Percentiles rank a stretch among this genome's conserved stretches.
These are phyloP conservation scores for Ganoderma meredithae DNA, from an alignment of 1,284 basidiomycete species.

Conservation along the genomic window DNA sequence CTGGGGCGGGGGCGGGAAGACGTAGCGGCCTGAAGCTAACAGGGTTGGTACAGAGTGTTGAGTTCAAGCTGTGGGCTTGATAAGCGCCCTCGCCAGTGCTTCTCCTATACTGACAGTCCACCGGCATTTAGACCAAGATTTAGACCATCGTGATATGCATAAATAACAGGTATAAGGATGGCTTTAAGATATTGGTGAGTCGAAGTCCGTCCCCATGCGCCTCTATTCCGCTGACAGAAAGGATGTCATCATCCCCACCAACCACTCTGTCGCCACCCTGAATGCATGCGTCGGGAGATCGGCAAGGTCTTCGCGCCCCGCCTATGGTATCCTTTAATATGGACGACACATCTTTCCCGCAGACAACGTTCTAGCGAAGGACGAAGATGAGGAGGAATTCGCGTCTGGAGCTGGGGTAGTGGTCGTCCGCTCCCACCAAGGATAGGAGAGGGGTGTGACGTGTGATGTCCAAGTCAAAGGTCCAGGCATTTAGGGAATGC, in stretches of 20 bases:
- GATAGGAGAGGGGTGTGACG: conserved; percentile 9
- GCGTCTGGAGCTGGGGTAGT: conserved; percentile 2
- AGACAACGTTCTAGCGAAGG: conserved; percentile 13
- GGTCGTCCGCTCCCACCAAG: conserved; percentile 15
- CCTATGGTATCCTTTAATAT: neutral
- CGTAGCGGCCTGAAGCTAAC: neutral
- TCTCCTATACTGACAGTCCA: neutral
- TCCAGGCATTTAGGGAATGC: neutral
- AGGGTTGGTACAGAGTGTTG: too few relatives aligned
- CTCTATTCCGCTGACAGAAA: neutral
- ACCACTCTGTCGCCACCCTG: neutral
- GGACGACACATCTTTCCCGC: conserved; percentile 10
- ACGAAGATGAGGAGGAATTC: conserved; percentile 2
- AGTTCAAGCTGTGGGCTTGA: neutral
- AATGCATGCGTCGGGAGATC: conserved; percentile 8
- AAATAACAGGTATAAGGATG: neutral
- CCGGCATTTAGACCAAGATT: neutral
- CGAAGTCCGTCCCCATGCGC: neutral
- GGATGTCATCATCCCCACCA: neutral
- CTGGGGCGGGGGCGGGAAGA: neutral
- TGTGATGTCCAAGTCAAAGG: neutral
- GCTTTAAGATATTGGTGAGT: neutral
- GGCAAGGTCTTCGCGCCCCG: conserved; percentile 5
- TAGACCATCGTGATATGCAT: neutral
- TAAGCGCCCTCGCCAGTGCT: neutral